Evolutionary conservation across 2,329 filamentous ascomycete species (phyloP).

Genomic region (Pseudogymnoascus sp.): DNA sequence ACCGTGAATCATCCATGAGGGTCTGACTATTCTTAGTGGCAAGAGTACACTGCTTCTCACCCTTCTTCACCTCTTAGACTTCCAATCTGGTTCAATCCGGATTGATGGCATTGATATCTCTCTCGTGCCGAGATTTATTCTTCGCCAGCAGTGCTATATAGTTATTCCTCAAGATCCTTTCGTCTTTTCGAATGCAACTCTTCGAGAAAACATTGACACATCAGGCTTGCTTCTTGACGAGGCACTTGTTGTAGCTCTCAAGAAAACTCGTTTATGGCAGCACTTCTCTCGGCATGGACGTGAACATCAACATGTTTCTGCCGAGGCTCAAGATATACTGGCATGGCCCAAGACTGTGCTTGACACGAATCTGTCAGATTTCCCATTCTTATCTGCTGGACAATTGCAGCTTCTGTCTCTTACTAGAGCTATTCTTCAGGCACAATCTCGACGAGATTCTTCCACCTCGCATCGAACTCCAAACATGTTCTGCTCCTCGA

Average conservation of each 20-base stretch:
- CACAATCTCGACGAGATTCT: neutral
- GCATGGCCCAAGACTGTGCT: constrained; percentile 15
- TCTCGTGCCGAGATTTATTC: constrained; percentile 28
- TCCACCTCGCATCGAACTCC: constrained; percentile 17
- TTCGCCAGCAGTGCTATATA: constrained; percentile 31
- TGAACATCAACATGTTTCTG: neutral
- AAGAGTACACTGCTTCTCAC: constrained; percentile 38
- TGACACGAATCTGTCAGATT: constrained; percentile 20
- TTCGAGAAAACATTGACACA: constrained; percentile 28
- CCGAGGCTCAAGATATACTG: neutral
- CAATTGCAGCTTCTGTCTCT: constrained; percentile 42
- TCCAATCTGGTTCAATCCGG: constrained; percentile 32
- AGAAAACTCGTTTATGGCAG: constrained; percentile 11
- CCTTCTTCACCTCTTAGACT: constrained; percentile 41
- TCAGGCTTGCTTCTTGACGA: constrained; percentile 17
- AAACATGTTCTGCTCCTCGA: constrained; percentile 21
- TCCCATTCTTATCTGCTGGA: constrained; percentile 30
- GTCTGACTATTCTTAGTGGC: constrained; percentile 18
- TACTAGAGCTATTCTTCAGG: constrained; percentile 36
- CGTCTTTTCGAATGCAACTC: constrained; percentile 28
- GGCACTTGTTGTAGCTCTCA: constrained; percentile 13
- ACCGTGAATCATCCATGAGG: no score
- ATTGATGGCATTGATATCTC: constrained; percentile 36
- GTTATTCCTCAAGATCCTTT: constrained; percentile 36
- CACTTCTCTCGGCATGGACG: neutral